phyloP scores from a whole-genome alignment of 371 early-diverging fungal genomes.

The Mortierella sp. region DNA sequence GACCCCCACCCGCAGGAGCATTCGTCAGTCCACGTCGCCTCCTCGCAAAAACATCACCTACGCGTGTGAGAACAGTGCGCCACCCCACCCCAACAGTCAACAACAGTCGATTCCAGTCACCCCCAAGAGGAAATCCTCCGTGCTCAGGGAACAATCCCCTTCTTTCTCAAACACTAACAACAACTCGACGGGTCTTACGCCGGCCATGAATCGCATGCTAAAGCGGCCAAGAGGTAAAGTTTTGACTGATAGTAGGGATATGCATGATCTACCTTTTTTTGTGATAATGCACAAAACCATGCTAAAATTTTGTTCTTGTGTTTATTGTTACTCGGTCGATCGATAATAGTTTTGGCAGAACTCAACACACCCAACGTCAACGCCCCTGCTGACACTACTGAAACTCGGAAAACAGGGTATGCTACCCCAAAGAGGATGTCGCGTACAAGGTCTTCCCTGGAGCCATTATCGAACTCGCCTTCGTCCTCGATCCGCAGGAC shows the following conservation, averaged over 20 bases:
- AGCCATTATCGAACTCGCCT: neutral
- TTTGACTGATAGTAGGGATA: neutral
- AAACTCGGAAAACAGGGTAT: slow-evolving; percentile 11
- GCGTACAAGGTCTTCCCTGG: slow-evolving; percentile 17
- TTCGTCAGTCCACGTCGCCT: neutral
- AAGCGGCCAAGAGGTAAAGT: slow-evolving; percentile 24
- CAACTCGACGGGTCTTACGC: slow-evolving; percentile 42
- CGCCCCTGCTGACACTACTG: neutral
- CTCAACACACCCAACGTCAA: neutral
- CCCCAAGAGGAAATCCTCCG: slow-evolving; percentile 5
- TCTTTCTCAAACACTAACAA: slow-evolving; percentile 2
- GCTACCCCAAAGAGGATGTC: slow-evolving; percentile 21
- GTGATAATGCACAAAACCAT: neutral
- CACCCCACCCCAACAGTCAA: neutral
- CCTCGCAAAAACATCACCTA: neutral
- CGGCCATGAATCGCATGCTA: slow-evolving; percentile 33
- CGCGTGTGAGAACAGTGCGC: slow-evolving; percentile 2
- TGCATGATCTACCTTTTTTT: slow-evolving; percentile 10
- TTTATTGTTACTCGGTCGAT: neutral
- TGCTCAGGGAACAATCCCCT: slow-evolving; percentile 7
- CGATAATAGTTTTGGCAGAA: neutral
- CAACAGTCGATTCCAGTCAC: slow-evolving; percentile 10
- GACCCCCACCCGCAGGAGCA: slow-evolving; percentile 27
- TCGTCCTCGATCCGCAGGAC: slow-evolving; percentile 4
- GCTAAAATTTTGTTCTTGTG: neutral